Conservation (phyloP, 352 stramenopile genomes). For the Blastocystis sp. region DNA sequence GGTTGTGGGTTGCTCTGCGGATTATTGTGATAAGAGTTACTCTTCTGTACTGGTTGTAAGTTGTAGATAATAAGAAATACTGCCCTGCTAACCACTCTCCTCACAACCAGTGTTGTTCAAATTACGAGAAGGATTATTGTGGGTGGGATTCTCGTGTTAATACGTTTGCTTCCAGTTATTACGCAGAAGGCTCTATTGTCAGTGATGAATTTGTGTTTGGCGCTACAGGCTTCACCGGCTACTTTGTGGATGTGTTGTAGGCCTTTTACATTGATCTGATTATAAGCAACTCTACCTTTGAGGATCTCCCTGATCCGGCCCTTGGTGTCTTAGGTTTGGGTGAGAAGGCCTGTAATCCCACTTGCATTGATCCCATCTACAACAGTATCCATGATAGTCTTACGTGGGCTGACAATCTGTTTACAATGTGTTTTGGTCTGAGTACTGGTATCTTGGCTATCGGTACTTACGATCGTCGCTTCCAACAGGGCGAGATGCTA, state of each 20-base stretch:
- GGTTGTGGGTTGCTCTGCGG: background rate
- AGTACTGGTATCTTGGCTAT: background rate
- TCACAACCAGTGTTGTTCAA: slow-evolving; percentile 6
- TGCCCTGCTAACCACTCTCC: slow-evolving; percentile 19
- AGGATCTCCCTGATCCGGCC: background rate
- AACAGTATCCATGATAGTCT: slow-evolving; percentile 1
- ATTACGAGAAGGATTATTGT: slow-evolving; percentile 42
- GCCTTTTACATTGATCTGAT: background rate
- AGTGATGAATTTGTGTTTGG: slow-evolving; percentile 26
- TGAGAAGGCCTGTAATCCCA: slow-evolving; percentile 53
- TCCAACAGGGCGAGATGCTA: slow-evolving; percentile 3
- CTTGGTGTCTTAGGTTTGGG: slow-evolving; percentile 12
- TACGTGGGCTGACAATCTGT: slow-evolving; percentile 25
- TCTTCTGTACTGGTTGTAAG: background rate
- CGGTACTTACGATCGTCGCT: slow-evolving; percentile 5
- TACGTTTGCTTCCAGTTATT: slow-evolving; percentile 13
- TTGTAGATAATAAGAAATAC: slow-evolving; percentile 3
- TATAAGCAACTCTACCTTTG: slow-evolving; percentile 44
- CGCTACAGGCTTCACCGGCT: slow-evolving; percentile 2
- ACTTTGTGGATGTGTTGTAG: slow-evolving; percentile 56
- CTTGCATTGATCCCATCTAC: slow-evolving; percentile 61
- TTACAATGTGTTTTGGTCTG: slow-evolving; percentile 35
- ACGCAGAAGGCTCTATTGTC: slow-evolving; percentile 42
- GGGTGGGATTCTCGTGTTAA: slow-evolving; percentile 17
- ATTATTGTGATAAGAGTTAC: slow-evolving; percentile 38